These are phyloP conservation scores for Geotrichum restrictum DNA, from an alignment of 1,139 yeast species.

Conservation along the genomic window DNA sequence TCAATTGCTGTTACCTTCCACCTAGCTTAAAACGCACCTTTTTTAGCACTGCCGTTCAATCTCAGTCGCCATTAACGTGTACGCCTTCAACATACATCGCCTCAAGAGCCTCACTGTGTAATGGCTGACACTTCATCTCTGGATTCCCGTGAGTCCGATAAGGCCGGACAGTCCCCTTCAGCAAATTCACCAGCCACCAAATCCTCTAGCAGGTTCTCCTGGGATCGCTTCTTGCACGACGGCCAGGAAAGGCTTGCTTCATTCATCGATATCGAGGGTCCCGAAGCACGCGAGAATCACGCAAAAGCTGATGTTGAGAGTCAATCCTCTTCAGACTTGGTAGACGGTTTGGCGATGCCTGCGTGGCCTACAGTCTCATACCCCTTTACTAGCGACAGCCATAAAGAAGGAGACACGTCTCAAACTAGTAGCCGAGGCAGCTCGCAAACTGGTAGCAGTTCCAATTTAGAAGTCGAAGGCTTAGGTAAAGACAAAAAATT, in stretches of 20 bases:
- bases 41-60: too few species aligned
- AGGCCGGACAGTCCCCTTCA: not conserved
- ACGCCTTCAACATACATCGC: too few species aligned
- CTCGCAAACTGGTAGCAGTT: not conserved
- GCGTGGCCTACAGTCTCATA: not conserved
- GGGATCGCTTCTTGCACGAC: conserved; percentile 17
- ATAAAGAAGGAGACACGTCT: not conserved
- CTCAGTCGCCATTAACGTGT: too few species aligned
- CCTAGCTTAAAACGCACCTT: too few species aligned
- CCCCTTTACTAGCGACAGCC: not conserved
- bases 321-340: not conserved
- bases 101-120: too few species aligned
- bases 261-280: conserved; percentile 13
- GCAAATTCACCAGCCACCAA: not conserved
- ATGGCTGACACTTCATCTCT: too few species aligned
- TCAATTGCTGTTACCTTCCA: too few species aligned
- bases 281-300: conserved; percentile 4
- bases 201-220: conserved; percentile 11
- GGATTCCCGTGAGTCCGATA: too few species aligned
- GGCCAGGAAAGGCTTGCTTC: conserved; percentile 18
- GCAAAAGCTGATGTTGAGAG: not conserved
- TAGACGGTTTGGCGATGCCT: not conserved
- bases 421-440: not conserved
- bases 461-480: not conserved
- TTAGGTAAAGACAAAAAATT: not conserved